A percentile compares a stretch with the other conserved stretches of the same genome.
Evolutionary conservation across 139 green algal species (phyloP).

Genomic region (Micromonas pusilla): DNA sequence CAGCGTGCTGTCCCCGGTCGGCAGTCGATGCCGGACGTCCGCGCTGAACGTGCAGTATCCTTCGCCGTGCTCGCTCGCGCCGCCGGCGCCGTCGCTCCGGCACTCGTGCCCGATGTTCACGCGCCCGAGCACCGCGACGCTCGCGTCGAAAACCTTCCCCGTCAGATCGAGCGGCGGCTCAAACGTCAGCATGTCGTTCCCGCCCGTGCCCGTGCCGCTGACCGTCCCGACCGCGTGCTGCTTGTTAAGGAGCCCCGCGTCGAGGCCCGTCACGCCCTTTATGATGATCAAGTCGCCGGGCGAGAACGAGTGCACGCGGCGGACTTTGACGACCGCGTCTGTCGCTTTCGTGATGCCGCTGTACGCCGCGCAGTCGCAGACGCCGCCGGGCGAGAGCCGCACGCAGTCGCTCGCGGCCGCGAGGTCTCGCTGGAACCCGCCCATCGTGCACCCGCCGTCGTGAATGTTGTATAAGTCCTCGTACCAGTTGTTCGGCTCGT

Average conservation of each 20-base stretch:
- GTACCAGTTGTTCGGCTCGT: neutral
- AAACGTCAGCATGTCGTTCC: neutral
- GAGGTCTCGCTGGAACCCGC: neutral
- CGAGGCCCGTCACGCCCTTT: neutral
- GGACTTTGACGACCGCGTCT: neutral
- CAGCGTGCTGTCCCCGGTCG: neutral
- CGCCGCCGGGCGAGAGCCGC: neutral
- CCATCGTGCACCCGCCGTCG: conserved; percentile 1
- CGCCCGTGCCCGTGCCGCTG: neutral
- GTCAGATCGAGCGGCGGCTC: conserved; percentile 12
- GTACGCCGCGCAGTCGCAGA: neutral
- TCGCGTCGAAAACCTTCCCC: neutral
- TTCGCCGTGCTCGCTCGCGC: neutral
- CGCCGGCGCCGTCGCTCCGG: neutral
- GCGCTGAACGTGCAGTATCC: conserved; percentile 8
- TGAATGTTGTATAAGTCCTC: neutral
- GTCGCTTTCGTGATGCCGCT: conserved; percentile 1
- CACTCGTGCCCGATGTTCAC: neutral
- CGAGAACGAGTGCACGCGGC: neutral
- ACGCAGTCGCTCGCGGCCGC: neutral
- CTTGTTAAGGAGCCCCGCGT: conserved; percentile 3
- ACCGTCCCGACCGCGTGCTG: conserved; percentile 5
- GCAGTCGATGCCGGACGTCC: neutral
- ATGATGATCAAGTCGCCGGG: conserved; percentile 15
- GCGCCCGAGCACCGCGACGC: neutral